A percentile compares a stretch with the other conserved stretches of the same genome.
Conservation (phyloP, 495 filamentous ascomycete species). For the Penicillium angulare region DNA sequence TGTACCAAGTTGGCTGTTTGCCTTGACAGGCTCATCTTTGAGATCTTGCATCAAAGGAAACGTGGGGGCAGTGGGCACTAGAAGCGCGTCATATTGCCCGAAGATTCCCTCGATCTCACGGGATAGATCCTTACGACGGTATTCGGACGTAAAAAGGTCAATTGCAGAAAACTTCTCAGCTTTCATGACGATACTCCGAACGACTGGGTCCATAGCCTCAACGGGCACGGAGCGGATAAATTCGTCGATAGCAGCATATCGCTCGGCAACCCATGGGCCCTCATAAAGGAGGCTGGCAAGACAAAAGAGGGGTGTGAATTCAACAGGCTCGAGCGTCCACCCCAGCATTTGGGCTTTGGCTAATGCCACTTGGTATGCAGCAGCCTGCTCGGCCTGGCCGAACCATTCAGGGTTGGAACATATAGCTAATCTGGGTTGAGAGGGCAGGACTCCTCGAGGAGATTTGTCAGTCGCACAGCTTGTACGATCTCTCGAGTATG, state of each 20-base stretch:
- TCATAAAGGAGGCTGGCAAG: constrained; percentile 16
- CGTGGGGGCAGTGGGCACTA: constrained; percentile 60
- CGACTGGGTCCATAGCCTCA: constrained; percentile 14
- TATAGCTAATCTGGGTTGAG: constrained; percentile 35
- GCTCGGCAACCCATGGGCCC: constrained; percentile 19
- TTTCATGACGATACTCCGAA: constrained; percentile 15
- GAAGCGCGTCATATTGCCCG: constrained; percentile 50
- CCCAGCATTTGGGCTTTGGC: constrained; percentile 35
- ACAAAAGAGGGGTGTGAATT: constrained; percentile 44
- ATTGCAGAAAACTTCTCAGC: constrained; percentile 14
- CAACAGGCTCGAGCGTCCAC: constrained; percentile 43
- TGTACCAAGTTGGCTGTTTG: constrained; percentile 56
- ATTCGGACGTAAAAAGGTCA: constrained; percentile 12
- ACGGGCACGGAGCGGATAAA: constrained; percentile 2
- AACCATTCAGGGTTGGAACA: constrained; percentile 38
- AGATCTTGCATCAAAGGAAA: constrained; percentile 60
- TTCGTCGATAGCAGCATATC: constrained; percentile 15
- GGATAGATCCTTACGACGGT: constrained; percentile 12
- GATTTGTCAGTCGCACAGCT: neutral
- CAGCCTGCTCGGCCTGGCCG: constrained; percentile 44
- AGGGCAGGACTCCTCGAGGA: constrained; percentile 52
- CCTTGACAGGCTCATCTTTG: constrained; percentile 49
- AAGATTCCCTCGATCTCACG: constrained; percentile 7
- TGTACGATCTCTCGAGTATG: constrained; percentile 54
- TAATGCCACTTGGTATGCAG: constrained; percentile 38